Evolutionary conservation across 345 rosid genomes (phyloP), one percentile per base, ranked within the genome.

Genomic region (Citrus sp.): DNA sequence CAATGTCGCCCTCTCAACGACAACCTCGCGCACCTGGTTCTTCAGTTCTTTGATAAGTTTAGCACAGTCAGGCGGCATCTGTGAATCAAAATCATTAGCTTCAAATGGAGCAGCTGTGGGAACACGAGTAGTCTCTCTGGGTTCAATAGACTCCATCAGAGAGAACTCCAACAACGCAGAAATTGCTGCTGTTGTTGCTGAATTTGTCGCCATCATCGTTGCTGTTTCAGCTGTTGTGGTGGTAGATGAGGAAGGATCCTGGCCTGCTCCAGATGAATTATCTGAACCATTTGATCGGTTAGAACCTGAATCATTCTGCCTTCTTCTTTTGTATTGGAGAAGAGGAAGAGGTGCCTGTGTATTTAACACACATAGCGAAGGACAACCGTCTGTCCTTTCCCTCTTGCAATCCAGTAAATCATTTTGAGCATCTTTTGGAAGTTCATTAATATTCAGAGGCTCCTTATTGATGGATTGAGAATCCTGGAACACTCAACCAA

Each of bases 121-220:
- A 77, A 59, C 64, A 38, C 3, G 73, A 34, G 82, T 34, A 14
- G 66, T 79, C 76, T 86, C 88, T 84, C 82, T 87, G 9, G 74
- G 80, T 63, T 87, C 89, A 38, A 84, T 61, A 9, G 92, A 79
- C 67, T 90, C 92, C 94, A 88, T 87, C 16, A 91, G 88, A n/a
- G 93, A 90, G 78, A 93, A 92, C 80, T 93, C 98, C 77, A 95
- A 78, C 78, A 95, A 80, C 9, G 99, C 92, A 73, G 99, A 93
- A 72, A 92, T 71, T 34, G 94, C 92, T 0, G 88, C 88, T 6
- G 91, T 87, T 55, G 92, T 88, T 27, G 91, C 92, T 35, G 88
- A 51, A 68, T 80, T 77, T 42, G 86, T 78, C 38, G 77, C 60
- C 59, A 78, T 82, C 13, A 75, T 75, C 21, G 81, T 61, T 4